phyloP scores from a whole-genome alignment of 2,329 filamentous ascomycete genomes.

The Scleromitrula shiraiana region DNA sequence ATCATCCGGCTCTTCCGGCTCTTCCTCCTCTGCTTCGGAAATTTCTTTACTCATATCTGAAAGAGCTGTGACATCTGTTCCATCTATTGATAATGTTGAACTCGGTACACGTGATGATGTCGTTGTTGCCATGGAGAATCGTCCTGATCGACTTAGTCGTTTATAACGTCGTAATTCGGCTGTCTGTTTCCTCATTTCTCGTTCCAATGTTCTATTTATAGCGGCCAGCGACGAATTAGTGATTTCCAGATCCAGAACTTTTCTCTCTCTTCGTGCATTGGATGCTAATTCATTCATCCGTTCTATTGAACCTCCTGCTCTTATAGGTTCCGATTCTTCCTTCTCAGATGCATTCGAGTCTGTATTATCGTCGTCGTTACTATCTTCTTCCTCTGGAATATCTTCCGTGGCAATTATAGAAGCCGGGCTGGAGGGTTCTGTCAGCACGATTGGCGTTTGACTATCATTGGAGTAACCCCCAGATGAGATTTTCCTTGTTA shows the following conservation, averaged over 20 bases:
- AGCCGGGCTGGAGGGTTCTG: conserved; percentile 14
- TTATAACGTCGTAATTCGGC: conserved; percentile 79
- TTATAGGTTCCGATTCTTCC: conserved; percentile 44
- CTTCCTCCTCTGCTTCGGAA: conserved; percentile 23
- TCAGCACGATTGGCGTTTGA: conserved; percentile 14
- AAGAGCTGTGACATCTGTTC: conserved; percentile 29
- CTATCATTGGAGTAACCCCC: conserved; percentile 15
- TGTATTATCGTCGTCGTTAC: conserved; percentile 3
- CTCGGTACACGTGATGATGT: conserved; percentile 39
- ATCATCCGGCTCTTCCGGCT: conserved; percentile 36
- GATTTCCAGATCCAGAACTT: conserved; percentile 93
- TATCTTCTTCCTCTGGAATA: conserved; percentile 13
- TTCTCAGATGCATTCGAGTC: conserved; percentile 6
- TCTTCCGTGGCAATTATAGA: conserved; percentile 22
- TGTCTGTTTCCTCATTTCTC: conserved; percentile 85
- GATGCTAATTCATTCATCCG: conserved; percentile 68
- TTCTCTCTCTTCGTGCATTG: conserved; percentile 86
- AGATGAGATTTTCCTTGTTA: conserved; percentile 18
- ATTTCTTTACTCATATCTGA: conserved; percentile 44
- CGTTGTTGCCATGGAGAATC: conserved; percentile 53
- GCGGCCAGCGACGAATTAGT: conserved; percentile 91
- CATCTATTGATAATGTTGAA: conserved; percentile 37
- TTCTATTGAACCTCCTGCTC: conserved; percentile 45
- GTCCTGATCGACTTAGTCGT: conserved; percentile 74
- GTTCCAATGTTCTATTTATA: conserved; percentile 88